Evolutionary conservation across 306 rosid genomes (phyloP).

Genomic region (Macrotyloma uniflorum): DNA sequence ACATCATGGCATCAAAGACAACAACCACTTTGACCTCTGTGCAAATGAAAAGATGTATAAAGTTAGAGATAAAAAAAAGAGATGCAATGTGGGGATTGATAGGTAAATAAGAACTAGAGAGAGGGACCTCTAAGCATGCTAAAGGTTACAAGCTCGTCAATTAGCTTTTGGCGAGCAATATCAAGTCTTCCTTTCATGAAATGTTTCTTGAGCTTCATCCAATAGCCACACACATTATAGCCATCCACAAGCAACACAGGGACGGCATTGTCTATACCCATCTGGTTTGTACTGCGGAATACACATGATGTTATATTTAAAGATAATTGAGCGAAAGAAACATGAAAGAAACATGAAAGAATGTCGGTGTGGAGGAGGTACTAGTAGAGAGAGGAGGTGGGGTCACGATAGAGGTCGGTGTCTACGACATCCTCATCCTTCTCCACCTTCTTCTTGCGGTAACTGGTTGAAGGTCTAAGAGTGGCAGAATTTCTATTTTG

Average conservation of each 20-base stretch:
- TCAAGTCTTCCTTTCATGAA: constrained; percentile 75
- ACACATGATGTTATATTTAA: neutral
- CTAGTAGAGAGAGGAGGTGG: constrained; percentile 76
- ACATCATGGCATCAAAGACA: constrained; percentile 94
- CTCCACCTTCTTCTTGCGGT: constrained; percentile 76
- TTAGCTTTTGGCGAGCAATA: constrained; percentile 82
- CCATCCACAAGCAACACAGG: constrained; percentile 96
- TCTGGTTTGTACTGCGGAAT: constrained; percentile 69
- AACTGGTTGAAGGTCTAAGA: constrained; percentile 83
- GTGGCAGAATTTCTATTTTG: constrained; percentile 63
- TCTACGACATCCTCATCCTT: constrained; percentile 63
- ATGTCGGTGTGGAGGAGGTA: too few relatives aligned
- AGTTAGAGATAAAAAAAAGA: neutral
- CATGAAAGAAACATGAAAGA: neutral
- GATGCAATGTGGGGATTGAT: neutral
- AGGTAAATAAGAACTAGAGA: neutral
- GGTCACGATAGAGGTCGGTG: constrained; percentile 70
- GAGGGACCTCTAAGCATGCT: constrained; percentile 77
- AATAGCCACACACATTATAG: constrained; percentile 91
- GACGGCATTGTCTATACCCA: constrained; percentile 66
- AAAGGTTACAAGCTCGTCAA: constrained; percentile 79
- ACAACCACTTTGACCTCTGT: constrained; percentile 89
- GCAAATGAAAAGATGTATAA: constrained; percentile 13
- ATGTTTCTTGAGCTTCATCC: constrained; percentile 90
- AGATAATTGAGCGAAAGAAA: constrained; percentile 15